A percentile compares a stretch with the other conserved stretches of the same genome.
phyloP scores from a whole-genome alignment of 768 basidiomycete species.

The Ramaria sp. region DNA sequence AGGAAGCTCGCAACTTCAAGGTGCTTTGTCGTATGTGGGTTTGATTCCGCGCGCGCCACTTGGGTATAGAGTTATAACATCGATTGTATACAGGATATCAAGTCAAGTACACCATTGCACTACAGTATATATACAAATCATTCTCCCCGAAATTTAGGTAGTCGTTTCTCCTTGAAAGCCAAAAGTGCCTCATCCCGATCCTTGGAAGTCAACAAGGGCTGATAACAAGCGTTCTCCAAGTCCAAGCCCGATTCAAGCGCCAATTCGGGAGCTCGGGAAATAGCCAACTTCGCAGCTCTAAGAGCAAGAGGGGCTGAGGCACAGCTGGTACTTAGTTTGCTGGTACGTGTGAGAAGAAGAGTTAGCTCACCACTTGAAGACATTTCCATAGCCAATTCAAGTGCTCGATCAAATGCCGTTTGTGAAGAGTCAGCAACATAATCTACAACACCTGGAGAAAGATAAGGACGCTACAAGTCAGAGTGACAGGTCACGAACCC shows the following conservation, averaged over 20 bases:
- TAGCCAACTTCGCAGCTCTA: constrained; percentile 79
- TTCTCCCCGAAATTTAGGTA: constrained; percentile 73
- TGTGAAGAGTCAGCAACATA: constrained; percentile 55
- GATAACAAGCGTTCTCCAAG: constrained; percentile 80
- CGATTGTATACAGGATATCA: too few species aligned
- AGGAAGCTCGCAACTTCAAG: not conserved
- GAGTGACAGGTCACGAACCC: constrained; percentile 33
- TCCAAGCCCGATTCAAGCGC: constrained; percentile 83
- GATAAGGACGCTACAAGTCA: not conserved
- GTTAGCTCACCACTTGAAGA: constrained; percentile 46
- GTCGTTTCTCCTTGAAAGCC: constrained; percentile 80
- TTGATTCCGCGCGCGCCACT: not conserved
- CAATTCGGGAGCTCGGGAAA: constrained; percentile 70
- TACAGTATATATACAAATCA: constrained; percentile 25
- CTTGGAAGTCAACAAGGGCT: constrained; percentile 58
- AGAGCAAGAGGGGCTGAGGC: constrained; percentile 73
- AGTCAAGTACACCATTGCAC: too few species aligned
- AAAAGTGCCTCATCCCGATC: constrained; percentile 78
- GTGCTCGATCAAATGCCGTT: constrained; percentile 59
- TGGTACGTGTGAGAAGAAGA: not conserved
- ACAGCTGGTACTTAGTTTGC: not conserved
- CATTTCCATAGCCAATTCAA: constrained; percentile 59
- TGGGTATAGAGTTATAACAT: too few species aligned
- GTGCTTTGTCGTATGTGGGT: not conserved
- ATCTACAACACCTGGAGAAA: constrained; percentile 62